A percentile compares a stretch with the other conserved stretches of the same genome.
These are phyloP conservation scores for Solanum hybrid DNA, from an alignment of 305 asterid species.

Conservation along the genomic window DNA sequence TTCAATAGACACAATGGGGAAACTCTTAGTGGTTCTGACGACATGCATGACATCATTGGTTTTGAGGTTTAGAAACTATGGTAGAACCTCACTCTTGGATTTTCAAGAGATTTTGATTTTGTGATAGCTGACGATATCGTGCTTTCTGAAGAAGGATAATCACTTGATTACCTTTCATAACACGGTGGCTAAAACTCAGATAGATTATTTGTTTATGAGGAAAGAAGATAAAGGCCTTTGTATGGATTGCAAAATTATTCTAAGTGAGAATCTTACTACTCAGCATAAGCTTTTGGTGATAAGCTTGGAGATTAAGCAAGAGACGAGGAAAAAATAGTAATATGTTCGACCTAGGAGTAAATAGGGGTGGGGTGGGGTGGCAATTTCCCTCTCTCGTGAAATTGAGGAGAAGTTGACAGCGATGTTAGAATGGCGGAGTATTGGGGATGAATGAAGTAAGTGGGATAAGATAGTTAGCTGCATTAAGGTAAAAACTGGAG, in stretches of 20 bases:
- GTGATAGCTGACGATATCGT: background rate
- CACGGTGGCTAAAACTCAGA: background rate
- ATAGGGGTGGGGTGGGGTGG: background rate
- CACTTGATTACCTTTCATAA: background rate
- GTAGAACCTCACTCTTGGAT: background rate
- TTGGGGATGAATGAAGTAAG: background rate
- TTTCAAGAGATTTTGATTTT: background rate
- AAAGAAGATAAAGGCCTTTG: background rate
- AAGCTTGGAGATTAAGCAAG: background rate
- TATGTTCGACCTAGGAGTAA: background rate
- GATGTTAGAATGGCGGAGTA: background rate
- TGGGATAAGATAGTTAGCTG: background rate
- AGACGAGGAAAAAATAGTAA: background rate
- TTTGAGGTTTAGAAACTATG: background rate
- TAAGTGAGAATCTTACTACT: background rate
- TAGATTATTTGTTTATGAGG: background rate
- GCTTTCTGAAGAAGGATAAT: background rate
- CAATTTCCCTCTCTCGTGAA: no score
- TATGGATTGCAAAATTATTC: background rate
- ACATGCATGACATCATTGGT: background rate
- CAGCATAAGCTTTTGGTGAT: background rate
- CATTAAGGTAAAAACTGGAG: background rate
- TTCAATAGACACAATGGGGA: background rate
- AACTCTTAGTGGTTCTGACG: background rate
- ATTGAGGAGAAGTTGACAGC: background rate